Base-by-base conservation (phyloP, 208 protist genomes). In the Leishmania aethiopica region DNA sequence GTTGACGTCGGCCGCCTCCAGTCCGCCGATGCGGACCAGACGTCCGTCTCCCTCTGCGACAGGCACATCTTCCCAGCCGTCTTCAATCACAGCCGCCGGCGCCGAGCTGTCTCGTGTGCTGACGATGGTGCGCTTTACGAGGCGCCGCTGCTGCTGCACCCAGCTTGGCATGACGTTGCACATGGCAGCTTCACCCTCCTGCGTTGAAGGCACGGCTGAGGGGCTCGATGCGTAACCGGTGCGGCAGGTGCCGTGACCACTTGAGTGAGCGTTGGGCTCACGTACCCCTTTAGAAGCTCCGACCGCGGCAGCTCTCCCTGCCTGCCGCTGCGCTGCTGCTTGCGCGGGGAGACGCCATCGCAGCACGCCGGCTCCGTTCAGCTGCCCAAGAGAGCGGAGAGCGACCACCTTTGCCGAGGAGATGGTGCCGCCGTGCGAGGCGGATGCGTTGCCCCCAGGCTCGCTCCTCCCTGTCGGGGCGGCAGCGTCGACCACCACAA, bases 351-450 rank as follows among this genome's bases (percentile, higher is more conserved):
- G 47, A 32, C 75, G 62, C 83, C 83, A 86, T 35, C 77, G 78
- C 49, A 86, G 47, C 11, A 83, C 78, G 25, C 83, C 83, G 2
- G 83, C 83, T 15, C 55, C 83, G 32, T 77, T 77, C 47, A 86
- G 83, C n/a, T 77, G 64, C 3, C 83, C 83, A 19, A 86, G 73
- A 3, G 78, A 80, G 74, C 83, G 83, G 32, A 77, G 40, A 22
- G 45, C 70, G 11, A 35, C 32, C 13, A n/a, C 11, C 51, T 55
- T 60, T 28, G 57, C 37, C 25, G 40, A 13, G 15, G 47, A n/a
- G 35, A 6, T 40, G 57, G 11, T n/a, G 75, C 22, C 57, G 13
- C 19, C 53, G 17, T 45, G 49, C 60, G 62, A n/a, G 37, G 64
- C 19, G 19, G 25, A 17, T 4, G 13, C 15, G 17, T 49, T 74